A percentile compares a stretch with the other conserved stretches of the same genome.
Conservation (phyloP, 768 basidiomycete genomes). For the Tylopilus subfusipes region DNA sequence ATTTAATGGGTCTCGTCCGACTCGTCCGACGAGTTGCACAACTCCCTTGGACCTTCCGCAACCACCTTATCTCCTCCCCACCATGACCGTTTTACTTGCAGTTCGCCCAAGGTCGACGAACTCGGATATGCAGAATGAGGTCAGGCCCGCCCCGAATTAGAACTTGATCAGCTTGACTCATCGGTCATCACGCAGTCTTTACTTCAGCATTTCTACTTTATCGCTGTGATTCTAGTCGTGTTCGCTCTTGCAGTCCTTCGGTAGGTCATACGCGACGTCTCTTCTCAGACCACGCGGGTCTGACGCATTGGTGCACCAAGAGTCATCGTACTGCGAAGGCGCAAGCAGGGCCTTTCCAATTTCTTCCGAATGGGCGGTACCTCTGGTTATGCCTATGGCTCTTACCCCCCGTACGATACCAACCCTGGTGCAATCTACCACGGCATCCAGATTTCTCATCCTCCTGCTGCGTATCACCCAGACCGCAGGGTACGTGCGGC, state of each 20-base stretch:
- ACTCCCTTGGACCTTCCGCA: not conserved
- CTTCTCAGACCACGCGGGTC: not conserved
- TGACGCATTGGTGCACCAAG: conserved; percentile 10
- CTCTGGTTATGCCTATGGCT: conserved; percentile 1
- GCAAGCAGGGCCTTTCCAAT: conserved; percentile 10
- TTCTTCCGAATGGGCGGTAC: conserved; percentile 19
- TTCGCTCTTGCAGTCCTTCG: conserved; percentile 20
- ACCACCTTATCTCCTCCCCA: not conserved
- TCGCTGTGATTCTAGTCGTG: conserved; percentile 11
- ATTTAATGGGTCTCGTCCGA: not conserved
- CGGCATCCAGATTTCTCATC: conserved; percentile 16
- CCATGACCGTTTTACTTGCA: conserved; percentile 8
- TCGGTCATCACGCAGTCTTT: conserved; percentile 12
- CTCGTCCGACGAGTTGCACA: not conserved
- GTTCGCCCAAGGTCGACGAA: conserved; percentile 1
- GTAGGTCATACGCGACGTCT: conserved; percentile 2
- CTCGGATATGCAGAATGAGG: conserved; percentile 4
- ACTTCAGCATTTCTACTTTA: conserved; percentile 24
- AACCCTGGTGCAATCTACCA: conserved; percentile 10
- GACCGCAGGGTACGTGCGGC: conserved; percentile 29
- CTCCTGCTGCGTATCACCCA: conserved; percentile 21
- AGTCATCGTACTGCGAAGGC: conserved; percentile 23
- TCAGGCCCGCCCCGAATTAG: conserved; percentile 2
- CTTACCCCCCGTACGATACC: not conserved
- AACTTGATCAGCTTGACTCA: not conserved